Evolutionary conservation across 768 basidiomycete genomes (phyloP).

Genomic region (Botryobasidium botryosum): DNA sequence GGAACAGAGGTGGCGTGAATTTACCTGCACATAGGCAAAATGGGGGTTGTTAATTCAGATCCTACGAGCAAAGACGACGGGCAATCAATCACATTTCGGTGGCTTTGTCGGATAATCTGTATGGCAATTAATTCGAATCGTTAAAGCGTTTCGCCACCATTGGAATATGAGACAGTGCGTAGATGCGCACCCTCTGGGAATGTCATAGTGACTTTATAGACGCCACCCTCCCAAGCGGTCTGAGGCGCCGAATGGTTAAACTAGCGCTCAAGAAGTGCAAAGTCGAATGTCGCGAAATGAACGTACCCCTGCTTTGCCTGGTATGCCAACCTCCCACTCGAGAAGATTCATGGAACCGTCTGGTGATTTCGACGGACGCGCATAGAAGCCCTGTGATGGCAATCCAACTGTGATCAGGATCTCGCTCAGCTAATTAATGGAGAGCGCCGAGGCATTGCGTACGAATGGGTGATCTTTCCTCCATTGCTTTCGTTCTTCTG

Average conservation of each 20-base stretch:
- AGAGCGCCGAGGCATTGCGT: constrained; percentile 23
- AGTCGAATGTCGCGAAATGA: too few relatives aligned
- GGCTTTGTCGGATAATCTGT: constrained; percentile 90
- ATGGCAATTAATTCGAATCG: not conserved
- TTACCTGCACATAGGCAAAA: constrained; percentile 45
- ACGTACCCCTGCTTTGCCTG: constrained; percentile 76
- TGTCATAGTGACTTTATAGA: constrained; percentile 83
- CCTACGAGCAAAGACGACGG: not conserved
- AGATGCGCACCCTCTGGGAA: constrained; percentile 77
- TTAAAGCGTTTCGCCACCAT: not conserved
- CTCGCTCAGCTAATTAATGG: not conserved
- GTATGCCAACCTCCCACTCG: constrained; percentile 98
- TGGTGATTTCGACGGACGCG: constrained; percentile 72
- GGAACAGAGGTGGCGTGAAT: constrained; percentile 89
- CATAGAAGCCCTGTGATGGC: constrained; percentile 74
- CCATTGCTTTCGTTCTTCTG: constrained; percentile 98
- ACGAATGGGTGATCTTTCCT: constrained; percentile 98
- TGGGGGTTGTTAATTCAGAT: not conserved
- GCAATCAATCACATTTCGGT: constrained; percentile 59
- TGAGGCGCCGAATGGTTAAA: constrained; percentile 20
- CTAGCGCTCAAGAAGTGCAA: constrained; percentile 1
- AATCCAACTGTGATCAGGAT: not conserved
- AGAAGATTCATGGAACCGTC: constrained; percentile 94
- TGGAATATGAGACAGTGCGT: constrained; percentile 2
- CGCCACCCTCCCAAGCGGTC: constrained; percentile 96